Conservation (phyloP, 2,329 filamentous ascomycete species). For the Microsporum ferrugineum region DNA sequence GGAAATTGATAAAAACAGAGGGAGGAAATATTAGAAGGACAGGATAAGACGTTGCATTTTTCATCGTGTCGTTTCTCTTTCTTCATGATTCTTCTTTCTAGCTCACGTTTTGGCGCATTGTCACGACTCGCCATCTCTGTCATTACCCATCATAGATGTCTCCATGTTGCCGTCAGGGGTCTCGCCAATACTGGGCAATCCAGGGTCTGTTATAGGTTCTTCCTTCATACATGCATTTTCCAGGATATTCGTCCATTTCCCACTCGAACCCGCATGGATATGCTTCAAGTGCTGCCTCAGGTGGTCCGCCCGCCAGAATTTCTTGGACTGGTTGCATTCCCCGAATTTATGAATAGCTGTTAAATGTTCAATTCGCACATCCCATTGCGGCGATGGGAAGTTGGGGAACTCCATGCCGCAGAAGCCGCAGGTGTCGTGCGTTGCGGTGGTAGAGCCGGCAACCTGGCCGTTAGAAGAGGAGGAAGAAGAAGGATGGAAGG, state of each 20-base stretch:
- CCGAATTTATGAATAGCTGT: constrained; percentile 91
- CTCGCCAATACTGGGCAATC: constrained; percentile 18
- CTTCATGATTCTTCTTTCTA: background rate
- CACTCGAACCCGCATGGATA: constrained; percentile 87
- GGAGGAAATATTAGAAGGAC: background rate
- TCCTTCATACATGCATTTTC: constrained; percentile 96
- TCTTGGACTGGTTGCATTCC: constrained; percentile 96
- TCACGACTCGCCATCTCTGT: background rate
- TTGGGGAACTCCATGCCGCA: constrained; percentile 86
- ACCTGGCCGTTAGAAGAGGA: constrained; percentile 23
- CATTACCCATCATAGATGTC: background rate
- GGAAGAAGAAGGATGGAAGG: constrained; percentile 69
- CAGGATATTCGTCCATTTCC: constrained; percentile 97
- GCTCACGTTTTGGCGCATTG: background rate
- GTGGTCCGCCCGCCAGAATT: constrained; percentile 94
- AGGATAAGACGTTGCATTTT: background rate
- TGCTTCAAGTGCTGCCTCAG: constrained; percentile 98
- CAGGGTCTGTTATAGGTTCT: constrained; percentile 40
- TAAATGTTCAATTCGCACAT: constrained; percentile 71
- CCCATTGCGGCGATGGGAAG: constrained; percentile 69
- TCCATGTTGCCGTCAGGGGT: constrained; percentile 14
- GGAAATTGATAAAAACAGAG: background rate
- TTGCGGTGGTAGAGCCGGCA: constrained; percentile 21
- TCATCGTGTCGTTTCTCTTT: background rate
- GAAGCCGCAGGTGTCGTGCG: constrained; percentile 74